phyloP scores from a whole-genome alignment of 164 flowering plant species.

The Chimonanthus praecox region DNA sequence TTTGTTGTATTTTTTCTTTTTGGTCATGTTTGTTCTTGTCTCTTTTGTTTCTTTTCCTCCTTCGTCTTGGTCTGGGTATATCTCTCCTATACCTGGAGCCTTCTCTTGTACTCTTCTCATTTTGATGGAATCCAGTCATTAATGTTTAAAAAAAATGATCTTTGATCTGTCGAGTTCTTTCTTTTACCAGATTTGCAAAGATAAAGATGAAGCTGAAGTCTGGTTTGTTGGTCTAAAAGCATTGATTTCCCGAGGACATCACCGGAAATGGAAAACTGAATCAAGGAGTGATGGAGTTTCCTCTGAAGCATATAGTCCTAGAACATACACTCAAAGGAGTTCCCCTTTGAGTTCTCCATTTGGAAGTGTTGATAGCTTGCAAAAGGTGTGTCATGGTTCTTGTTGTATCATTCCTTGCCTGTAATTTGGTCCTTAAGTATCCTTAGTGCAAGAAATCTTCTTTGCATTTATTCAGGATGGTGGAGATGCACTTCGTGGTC shows the following conservation, averaged over 20 bases:
- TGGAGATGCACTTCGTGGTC: conserved; percentile 67
- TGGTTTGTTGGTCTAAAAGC: conserved; percentile 99
- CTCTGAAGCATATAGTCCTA: conserved; percentile 92
- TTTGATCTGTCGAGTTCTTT: conserved; percentile 6
- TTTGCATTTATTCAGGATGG: conserved; percentile 52
- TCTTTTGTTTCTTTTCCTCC: too few species aligned
- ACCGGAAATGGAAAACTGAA: conserved; percentile 86
- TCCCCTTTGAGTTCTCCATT: conserved; percentile 95
- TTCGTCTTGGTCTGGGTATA: too few species aligned
- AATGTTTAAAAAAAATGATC: too few species aligned
- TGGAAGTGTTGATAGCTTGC: conserved; percentile 72
- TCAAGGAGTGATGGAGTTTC: conserved; percentile 94
- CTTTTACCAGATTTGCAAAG: conserved; percentile 81
- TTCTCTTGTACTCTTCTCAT: too few species aligned
- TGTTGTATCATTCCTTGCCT: conserved; percentile 2
- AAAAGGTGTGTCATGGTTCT: conserved; percentile 43
- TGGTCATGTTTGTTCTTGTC: too few species aligned
- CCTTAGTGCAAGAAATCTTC: conserved; percentile 6
- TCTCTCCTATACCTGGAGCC: too few species aligned
- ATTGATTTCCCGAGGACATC: conserved; percentile 79
- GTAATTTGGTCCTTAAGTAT: conserved; percentile 1
- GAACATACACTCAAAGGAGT: conserved; percentile 86
- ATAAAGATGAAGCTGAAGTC: conserved; percentile 99
- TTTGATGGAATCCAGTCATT: too few species aligned
- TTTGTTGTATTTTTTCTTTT: too few species aligned